Percentiles rank a stretch among this genome's conserved stretches.
Conservation (phyloP, 306 rosid genomes). For the Nissolia schottii region DNA sequence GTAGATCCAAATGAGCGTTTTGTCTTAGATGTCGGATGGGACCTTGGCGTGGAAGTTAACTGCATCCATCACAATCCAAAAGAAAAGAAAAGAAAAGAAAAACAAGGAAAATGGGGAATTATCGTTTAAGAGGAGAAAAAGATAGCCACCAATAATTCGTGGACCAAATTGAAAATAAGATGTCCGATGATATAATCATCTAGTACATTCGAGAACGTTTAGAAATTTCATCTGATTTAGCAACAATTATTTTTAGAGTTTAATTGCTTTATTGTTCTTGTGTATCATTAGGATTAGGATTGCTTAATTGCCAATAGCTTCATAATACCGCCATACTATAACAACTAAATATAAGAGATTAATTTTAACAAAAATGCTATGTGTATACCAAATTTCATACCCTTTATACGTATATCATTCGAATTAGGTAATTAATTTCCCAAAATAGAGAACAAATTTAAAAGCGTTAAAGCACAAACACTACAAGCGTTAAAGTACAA, state of each 20-base stretch:
- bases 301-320: neutral
- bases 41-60: neutral
- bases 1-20: too few relatives aligned
- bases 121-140: neutral
- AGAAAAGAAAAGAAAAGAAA: too few relatives aligned
- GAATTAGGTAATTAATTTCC: too few relatives aligned
- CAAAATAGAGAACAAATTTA: too few relatives aligned
- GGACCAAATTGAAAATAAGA: neutral
- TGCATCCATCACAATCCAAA: neutral
- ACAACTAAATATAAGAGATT: neutral
- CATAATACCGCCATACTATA: neutral
- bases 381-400: too few relatives aligned
- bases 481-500: too few relatives aligned
- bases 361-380: too few relatives aligned
- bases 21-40: neutral
- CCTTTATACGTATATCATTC: too few relatives aligned
- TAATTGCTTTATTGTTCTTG: too few relatives aligned
- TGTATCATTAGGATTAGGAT: neutral
- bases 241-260: too few relatives aligned
- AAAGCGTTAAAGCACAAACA: too few relatives aligned
- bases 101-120: neutral
- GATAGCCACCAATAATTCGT: slow-evolving; percentile 9
- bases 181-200: neutral
- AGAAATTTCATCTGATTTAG: neutral
- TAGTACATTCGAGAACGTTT: slow-evolving; percentile 19